Evolutionary conservation across 345 rosid species (phyloP).

Genomic region (Populus nigra): DNA sequence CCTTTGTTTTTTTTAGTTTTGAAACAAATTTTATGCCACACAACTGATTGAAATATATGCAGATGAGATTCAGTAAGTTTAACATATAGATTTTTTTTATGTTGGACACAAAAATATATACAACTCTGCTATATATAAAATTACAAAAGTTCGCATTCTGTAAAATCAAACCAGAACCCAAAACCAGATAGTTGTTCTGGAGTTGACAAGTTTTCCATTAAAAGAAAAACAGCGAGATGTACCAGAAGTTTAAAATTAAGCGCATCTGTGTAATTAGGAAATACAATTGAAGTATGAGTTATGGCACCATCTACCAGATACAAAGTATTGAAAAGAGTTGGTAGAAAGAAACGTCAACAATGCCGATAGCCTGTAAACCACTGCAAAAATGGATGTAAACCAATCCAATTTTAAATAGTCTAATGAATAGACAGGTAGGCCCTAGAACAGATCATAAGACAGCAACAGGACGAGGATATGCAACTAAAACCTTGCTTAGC

Average conservation of each 20-base stretch:
- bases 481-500: neutral
- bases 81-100: neutral
- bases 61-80: neutral
- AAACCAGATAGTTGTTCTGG: neutral
- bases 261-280: neutral
- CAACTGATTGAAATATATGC: neutral
- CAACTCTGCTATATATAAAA: neutral
- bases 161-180: neutral
- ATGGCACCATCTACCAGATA: too few species aligned
- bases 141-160: neutral
- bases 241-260: neutral
- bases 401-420: neutral
- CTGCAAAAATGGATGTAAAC: too few species aligned
- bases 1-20: slow-evolving; percentile 1
- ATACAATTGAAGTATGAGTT: too few species aligned
- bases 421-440: neutral
- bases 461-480: neutral
- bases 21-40: neutral
- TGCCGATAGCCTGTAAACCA: neutral
- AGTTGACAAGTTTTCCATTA: neutral
- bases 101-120: neutral
- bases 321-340: too few species aligned
- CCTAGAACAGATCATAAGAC: neutral
- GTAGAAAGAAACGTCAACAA: too few species aligned
- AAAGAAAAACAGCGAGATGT: neutral